Conservation (phyloP, 495 filamentous ascomycete species). For the Aspergillus bridgeri region DNA sequence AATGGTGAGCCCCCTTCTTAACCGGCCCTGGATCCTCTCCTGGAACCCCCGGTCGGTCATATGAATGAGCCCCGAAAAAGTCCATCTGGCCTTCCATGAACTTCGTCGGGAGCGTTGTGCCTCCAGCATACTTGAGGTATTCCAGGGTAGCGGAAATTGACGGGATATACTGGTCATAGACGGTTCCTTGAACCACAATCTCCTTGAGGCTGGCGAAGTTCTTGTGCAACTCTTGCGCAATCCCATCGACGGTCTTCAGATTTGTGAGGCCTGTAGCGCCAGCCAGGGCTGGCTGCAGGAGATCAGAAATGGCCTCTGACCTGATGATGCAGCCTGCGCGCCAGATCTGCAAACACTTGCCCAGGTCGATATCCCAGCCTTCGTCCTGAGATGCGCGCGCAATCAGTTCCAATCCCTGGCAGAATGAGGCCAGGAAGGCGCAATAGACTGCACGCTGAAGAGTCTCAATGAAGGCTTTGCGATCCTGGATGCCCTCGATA, state of each 20-base stretch:
- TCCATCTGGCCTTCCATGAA: slow-evolving; percentile 77
- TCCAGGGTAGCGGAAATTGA: slow-evolving; percentile 62
- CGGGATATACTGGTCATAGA: slow-evolving; percentile 63
- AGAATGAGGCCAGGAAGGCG: slow-evolving; percentile 60
- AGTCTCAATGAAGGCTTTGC: slow-evolving; percentile 53
- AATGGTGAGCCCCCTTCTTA: slow-evolving; percentile 41
- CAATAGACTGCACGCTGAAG: slow-evolving; percentile 60
- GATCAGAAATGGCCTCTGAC: slow-evolving; percentile 60
- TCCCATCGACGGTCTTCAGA: slow-evolving; percentile 44
- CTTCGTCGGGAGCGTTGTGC: slow-evolving; percentile 57
- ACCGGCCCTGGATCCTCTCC: slow-evolving; percentile 43
- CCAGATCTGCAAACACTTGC: slow-evolving; percentile 65
- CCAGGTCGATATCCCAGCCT: slow-evolving; percentile 60
- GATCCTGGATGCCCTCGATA: slow-evolving; percentile 39
- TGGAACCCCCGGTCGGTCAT: slow-evolving; percentile 47
- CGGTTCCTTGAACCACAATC: slow-evolving; percentile 53
- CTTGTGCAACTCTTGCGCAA: slow-evolving; percentile 53
- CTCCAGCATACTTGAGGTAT: slow-evolving; percentile 64
- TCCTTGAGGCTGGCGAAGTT: slow-evolving; percentile 52
- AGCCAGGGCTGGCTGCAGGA: slow-evolving; percentile 48
- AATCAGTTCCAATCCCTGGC: slow-evolving; percentile 67
- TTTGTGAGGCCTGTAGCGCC: slow-evolving; percentile 30
- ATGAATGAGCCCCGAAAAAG: slow-evolving; percentile 71
- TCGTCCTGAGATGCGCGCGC: slow-evolving; percentile 57
- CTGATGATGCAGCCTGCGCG: slow-evolving; percentile 72